A percentile compares a stretch with the other conserved stretches of the same genome.
Evolutionary conservation across 1,284 basidiomycete genomes (phyloP).

Genomic region (Cutaneotrichosporon mucoides): DNA sequence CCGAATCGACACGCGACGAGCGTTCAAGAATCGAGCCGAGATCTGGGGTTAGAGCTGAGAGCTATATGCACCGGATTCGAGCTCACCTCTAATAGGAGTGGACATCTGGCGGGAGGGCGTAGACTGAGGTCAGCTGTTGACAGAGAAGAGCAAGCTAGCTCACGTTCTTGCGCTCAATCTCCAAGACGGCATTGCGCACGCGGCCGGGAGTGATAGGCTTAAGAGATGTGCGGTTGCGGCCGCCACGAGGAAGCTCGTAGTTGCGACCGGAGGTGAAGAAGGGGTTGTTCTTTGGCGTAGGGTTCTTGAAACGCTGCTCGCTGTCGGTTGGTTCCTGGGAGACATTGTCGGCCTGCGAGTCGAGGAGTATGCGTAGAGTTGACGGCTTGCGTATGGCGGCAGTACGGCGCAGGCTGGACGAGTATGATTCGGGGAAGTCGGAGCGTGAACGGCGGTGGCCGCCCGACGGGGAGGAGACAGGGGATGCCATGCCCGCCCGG

Average conservation of each 20-base stretch:
- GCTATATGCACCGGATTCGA: too few relatives aligned
- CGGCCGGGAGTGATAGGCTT: slow-evolving; percentile 3
- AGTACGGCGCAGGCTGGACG: not conserved
- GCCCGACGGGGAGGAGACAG: too few relatives aligned
- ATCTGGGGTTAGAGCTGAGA: not conserved
- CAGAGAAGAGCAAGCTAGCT: too few relatives aligned
- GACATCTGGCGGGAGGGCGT: not conserved
- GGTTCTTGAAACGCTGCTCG: too few relatives aligned
- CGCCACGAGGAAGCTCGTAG: slow-evolving; percentile 9
- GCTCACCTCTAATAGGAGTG: slow-evolving; percentile 8
- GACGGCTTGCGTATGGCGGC: not conserved
- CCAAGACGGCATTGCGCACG: slow-evolving; percentile 15
- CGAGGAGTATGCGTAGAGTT: not conserved
- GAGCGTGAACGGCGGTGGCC: not conserved
- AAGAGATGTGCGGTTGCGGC: not conserved
- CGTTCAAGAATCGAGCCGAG: slow-evolving; percentile 12
- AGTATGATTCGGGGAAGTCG: not conserved
- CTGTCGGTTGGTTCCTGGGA: too few relatives aligned
- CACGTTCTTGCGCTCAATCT: slow-evolving; percentile 7
- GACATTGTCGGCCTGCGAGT: not conserved
- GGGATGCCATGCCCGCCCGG: not conserved
- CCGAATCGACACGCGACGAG: slow-evolving; percentile 6
- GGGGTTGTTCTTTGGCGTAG: slow-evolving; percentile 1
- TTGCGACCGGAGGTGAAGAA: slow-evolving; percentile 18
- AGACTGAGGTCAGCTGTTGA: too few relatives aligned